Evolutionary conservation across 1,139 yeast genomes (phyloP).

Genomic region (Candida smagusa): DNA sequence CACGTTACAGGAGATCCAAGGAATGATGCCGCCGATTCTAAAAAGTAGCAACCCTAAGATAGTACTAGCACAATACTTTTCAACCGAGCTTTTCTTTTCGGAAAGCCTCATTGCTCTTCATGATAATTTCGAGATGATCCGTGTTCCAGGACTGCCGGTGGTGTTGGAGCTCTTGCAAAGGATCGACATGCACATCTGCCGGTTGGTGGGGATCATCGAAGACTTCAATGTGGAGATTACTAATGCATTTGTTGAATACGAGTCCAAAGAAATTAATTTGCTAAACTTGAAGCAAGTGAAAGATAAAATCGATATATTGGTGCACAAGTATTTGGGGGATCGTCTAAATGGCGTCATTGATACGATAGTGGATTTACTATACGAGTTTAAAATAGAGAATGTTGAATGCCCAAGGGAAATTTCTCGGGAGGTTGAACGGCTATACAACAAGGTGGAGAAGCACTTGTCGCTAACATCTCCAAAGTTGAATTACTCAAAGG

Average conservation of each 20-base stretch:
- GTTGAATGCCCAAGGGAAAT: slow-evolving; percentile 6
- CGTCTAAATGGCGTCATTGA: slow-evolving; percentile 12
- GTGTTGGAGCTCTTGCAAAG: slow-evolving; percentile 1
- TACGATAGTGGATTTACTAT: slow-evolving; percentile 14
- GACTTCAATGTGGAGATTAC: slow-evolving; percentile 10
- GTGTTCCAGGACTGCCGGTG: slow-evolving; percentile 4
- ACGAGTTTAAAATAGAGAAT: slow-evolving; percentile 14
- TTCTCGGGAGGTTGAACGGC: slow-evolving; percentile 1
- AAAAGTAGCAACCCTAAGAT: slow-evolving; percentile 8
- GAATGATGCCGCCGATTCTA: slow-evolving; percentile 13
- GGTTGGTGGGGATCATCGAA: slow-evolving; percentile 7
- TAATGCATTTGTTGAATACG: slow-evolving; percentile 3
- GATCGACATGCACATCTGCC: slow-evolving; percentile 5
- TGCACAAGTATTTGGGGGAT: slow-evolving; percentile 12
- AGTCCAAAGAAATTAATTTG: slow-evolving; percentile 6
- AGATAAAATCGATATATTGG: slow-evolving; percentile 7
- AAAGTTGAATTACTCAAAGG: slow-evolving; percentile 2
- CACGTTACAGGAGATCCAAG: slow-evolving; percentile 3
- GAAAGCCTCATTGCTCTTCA: slow-evolving; percentile 12
- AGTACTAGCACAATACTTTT: slow-evolving; percentile 11
- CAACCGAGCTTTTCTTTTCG: slow-evolving; percentile 16
- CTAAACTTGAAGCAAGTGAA: slow-evolving; percentile 9
- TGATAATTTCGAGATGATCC: slow-evolving; percentile 10
- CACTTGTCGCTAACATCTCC: slow-evolving; percentile 3
- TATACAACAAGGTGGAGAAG: slow-evolving; percentile 3